phyloP scores from a whole-genome alignment of 2,329 filamentous ascomycete genomes.

The Ophiostoma australiae region DNA sequence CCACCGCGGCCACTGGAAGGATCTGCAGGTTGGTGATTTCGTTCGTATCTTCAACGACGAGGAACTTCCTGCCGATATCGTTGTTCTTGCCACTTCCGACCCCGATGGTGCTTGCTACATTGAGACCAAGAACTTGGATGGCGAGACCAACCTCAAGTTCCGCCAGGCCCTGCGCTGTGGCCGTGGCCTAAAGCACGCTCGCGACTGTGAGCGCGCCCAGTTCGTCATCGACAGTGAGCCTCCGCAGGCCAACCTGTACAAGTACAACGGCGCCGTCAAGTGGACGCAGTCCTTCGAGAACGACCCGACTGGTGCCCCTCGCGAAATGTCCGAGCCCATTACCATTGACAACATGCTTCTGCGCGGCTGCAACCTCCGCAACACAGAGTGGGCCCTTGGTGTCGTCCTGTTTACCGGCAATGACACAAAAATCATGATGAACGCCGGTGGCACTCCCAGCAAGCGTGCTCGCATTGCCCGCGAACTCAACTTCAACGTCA shows the following conservation, averaged over 20 bases:
- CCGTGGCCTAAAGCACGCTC: constrained; percentile 75
- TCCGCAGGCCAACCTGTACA: constrained; percentile 89
- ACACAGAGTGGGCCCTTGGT: constrained; percentile 93
- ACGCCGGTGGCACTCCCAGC: constrained; percentile 88
- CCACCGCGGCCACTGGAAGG: constrained; percentile 94
- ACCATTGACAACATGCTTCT: constrained; percentile 93
- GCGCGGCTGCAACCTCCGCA: constrained; percentile 86
- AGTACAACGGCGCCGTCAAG: constrained; percentile 83
- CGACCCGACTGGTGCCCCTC: constrained; percentile 56
- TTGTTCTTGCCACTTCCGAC: constrained; percentile 89
- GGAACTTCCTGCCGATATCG: constrained; percentile 86
- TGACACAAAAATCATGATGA: constrained; percentile 99
- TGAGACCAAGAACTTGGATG: constrained; percentile 96
- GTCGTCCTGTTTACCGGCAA: constrained; percentile 91
- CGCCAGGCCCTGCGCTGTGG: constrained; percentile 85
- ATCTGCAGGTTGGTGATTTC: constrained; percentile 89
- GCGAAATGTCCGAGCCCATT: constrained; percentile 85
- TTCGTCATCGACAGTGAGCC: constrained; percentile 87
- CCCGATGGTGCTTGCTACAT: constrained; percentile 93
- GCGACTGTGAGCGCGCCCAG: constrained; percentile 83
- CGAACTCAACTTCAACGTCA: constrained; percentile 93
- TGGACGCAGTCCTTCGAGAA: constrained; percentile 70
- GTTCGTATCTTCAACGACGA: constrained; percentile 95
- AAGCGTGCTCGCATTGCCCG: constrained; percentile 88
- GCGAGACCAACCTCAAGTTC: constrained; percentile 95